These are phyloP conservation scores for Chaetoscypha palmicola DNA, from an alignment of 2,329 filamentous ascomycete genomes.

Conservation along the genomic window DNA sequence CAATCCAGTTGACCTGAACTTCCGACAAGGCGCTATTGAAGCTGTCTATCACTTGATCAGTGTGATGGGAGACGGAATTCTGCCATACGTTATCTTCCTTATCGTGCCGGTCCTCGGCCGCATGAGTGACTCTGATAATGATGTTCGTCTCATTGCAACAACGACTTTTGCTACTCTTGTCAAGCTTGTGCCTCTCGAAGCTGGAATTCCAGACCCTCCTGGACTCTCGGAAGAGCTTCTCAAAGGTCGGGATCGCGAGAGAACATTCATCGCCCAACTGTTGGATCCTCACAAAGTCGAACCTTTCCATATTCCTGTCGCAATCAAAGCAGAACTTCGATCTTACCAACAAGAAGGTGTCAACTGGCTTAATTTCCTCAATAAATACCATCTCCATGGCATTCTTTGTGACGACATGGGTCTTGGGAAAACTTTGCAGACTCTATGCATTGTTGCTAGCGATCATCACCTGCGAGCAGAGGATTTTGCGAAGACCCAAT, in stretches of 20 bases:
- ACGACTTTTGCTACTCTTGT: conserved; percentile 96
- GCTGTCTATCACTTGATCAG: conserved; percentile 95
- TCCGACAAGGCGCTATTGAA: conserved; percentile 89
- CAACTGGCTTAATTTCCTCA: conserved; percentile 97
- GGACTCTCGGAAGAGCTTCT: conserved; percentile 84
- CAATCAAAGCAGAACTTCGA: conserved; percentile 92
- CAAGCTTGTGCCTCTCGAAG: conserved; percentile 93
- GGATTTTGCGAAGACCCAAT: conserved; percentile 76
- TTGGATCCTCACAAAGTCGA: conserved; percentile 96
- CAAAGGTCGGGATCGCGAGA: conserved; percentile 83
- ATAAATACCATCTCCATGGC: conserved; percentile 94
- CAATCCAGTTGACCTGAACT: conserved; percentile 81
- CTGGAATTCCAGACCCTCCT: conserved; percentile 92
- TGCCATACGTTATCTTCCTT: conserved; percentile 98
- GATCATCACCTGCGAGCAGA: conserved; percentile 92
- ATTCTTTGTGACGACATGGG: conserved; percentile 99
- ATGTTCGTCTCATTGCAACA: conserved; percentile 87
- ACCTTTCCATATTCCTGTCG: conserved; percentile 84
- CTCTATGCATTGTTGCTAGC: conserved; percentile 94
- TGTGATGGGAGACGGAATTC: conserved; percentile 92
- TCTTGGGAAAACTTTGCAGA: conserved; percentile 94
- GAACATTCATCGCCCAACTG: conserved; percentile 94
- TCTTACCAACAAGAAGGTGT: conserved; percentile 98
- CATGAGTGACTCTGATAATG: conserved; percentile 98
- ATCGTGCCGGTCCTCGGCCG: conserved; percentile 93